phyloP scores from a whole-genome alignment of 2,329 filamentous ascomycete species.

The Xylariaceae sp. region DNA sequence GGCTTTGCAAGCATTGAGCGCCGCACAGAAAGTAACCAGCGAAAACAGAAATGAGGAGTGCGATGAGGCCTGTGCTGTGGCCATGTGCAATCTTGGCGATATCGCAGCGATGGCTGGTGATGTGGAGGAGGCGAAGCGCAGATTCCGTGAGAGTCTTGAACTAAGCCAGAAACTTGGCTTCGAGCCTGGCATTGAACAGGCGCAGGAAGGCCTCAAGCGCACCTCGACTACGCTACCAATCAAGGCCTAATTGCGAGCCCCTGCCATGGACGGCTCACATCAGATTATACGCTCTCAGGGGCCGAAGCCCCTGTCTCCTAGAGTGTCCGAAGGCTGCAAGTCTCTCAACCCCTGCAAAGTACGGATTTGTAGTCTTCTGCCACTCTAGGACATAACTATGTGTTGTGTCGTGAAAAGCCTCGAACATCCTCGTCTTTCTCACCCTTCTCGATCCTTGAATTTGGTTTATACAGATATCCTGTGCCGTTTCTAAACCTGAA shows the following conservation, averaged over 20 bases:
- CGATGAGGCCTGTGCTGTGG: constrained; percentile 74
- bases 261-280: neutral
- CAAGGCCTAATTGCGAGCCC: neutral
- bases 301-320: too few species aligned
- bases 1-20: constrained; percentile 69
- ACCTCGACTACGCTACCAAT: constrained; percentile 10
- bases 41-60: constrained; percentile 71
- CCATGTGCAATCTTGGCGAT: constrained; percentile 81
- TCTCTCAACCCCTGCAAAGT: too few species aligned
- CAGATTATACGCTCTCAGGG: neutral
- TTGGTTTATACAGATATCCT: neutral
- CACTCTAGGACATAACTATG: too few species aligned
- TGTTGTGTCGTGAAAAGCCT: neutral
- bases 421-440: neutral
- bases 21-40: constrained; percentile 60
- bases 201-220: constrained; percentile 45
- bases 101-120: constrained; percentile 72
- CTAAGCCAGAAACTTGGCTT: constrained; percentile 54
- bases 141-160: constrained; percentile 63
- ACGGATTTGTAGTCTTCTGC: too few species aligned
- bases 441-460: neutral
- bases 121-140: constrained; percentile 56
- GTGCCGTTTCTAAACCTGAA: neutral
- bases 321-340: too few species aligned
- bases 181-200: constrained; percentile 46